Evolutionary conservation across 345 rosid species (phyloP), one percentile per base, ranked within the genome.

Genomic region (Cochlearia excelsa): DNA sequence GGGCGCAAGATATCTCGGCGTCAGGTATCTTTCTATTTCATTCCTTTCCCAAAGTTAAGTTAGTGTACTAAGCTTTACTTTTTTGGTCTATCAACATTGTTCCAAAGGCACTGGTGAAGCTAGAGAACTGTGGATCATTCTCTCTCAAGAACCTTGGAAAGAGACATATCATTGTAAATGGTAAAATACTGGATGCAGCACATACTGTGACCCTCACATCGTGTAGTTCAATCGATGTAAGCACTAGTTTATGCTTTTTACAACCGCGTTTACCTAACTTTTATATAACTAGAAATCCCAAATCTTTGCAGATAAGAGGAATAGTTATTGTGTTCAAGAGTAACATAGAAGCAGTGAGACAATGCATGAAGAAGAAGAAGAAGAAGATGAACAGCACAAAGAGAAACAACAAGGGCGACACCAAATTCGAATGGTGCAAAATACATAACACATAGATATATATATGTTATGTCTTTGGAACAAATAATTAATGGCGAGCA

Each of bases 1-100:
- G 79, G 82, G 33, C 82, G 78, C 68, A 84, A 79, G 65, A 75
- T 91, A 68, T 86, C 98, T 61, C 79, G 92, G 63, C 81, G 79
- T 55, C 98, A 88, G 92, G 96, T 91, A 67, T 39, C 58, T 10
- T 26, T 60, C 60, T 27, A 58, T 68, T 50, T 56, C 35, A 59
- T 68, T 50, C 59, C 35, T 48, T 65, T 55, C 41, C 33, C n/a
- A 46, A 10, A 7, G 35, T 37, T 46, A 10, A 9, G 26, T 28
- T 26, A 33, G 46, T 28, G 10, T 31, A 9, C 41, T 46, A 7
- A 29, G 23, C 23, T 16, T 16, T 16, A 16, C 23, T 16, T 16
- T 16, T 16, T 16, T 16, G 23, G 23, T 16, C 23, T 16, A 16
- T 16, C 23, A 16, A 16, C 23, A 2, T 9, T 2, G 59, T 26